Evolutionary conservation across 2,329 filamentous ascomycete species (phyloP), one percentile per base, ranked within the genome.

Genomic region (Diaporthe humulicola): DNA sequence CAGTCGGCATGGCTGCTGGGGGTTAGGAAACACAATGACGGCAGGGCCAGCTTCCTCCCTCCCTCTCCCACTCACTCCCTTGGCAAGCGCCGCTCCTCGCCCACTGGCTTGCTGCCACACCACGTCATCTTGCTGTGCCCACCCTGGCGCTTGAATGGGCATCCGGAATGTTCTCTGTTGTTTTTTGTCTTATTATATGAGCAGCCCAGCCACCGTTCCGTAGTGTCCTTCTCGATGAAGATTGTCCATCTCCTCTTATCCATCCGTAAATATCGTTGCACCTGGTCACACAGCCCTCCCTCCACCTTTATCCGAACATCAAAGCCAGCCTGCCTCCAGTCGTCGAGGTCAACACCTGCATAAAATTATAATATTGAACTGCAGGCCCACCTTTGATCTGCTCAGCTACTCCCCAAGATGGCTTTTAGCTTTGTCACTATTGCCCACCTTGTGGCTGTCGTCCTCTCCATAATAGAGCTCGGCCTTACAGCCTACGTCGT

Each of bases 391-490:
- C 17, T 25, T 22, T 71, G 36, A 71, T 38, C 38, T 54, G 19
- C 38, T 28, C 57, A 17, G 42, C 50, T 42, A 8, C 71, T 67
- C 48, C 48, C 70, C 81, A 83, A 77, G 67, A 90, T 91, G 90
- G 84, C 85, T 40, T 82, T 89, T 80, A 86, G 85, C 75, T 88
- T 91, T 80, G 85, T 91, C 52, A 86, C 91, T 78, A 90, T 92
- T 54, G 86, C 94, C 77, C 93, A 95, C 81, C 87, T 89, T 75
- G 86, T 90, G 67, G 93, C 96, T 79, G 89, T 87, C 15, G 78
- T 95, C 54, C 90, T 97, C 79, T 88, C 92, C 48, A 86, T 97
- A 76, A 91, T 96, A 77, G 91, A 95, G 79, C 89, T 98, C 14
- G 95, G 93, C 30, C 84, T 97, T 48, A 93, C 91, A 64, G 93